Evolutionary conservation across 2,329 filamentous ascomycete species (phyloP).

Genomic region (Colletotrichum eremochloae): DNA sequence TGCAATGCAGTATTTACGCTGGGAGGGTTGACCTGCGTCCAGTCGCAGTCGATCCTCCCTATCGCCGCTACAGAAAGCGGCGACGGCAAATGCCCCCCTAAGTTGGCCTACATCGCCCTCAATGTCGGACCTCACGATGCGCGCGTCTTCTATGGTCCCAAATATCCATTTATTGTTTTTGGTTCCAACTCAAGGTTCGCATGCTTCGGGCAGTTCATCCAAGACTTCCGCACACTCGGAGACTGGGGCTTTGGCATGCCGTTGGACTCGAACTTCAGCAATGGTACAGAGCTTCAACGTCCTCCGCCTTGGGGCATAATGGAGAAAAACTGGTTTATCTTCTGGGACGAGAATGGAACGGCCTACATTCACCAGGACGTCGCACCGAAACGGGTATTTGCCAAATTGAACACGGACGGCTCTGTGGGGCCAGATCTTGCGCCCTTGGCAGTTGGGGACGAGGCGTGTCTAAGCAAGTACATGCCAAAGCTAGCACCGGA

Average conservation of each 20-base stretch:
- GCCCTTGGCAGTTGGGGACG: slow-evolving; percentile 54
- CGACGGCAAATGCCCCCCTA: slow-evolving; percentile 58
- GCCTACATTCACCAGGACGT: slow-evolving; percentile 68
- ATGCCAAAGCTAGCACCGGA: slow-evolving; percentile 55
- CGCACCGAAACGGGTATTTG: slow-evolving; percentile 62
- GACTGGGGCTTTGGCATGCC: slow-evolving; percentile 55
- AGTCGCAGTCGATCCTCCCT: slow-evolving; percentile 57
- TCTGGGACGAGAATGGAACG: slow-evolving; percentile 65
- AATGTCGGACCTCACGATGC: slow-evolving; percentile 70
- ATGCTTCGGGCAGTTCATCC: slow-evolving; percentile 70
- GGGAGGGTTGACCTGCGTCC: slow-evolving; percentile 58
- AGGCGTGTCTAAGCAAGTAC: slow-evolving; percentile 60
- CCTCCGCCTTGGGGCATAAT: slow-evolving; percentile 59
- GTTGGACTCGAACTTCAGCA: slow-evolving; percentile 53
- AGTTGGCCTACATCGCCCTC: slow-evolving; percentile 56
- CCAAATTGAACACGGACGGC: slow-evolving; percentile 59
- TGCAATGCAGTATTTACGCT: slow-evolving; percentile 64
- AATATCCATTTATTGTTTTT: slow-evolving; percentile 63
- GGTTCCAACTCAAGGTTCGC: slow-evolving; percentile 67
- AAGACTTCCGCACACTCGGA: slow-evolving; percentile 65
- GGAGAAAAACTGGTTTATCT: slow-evolving; percentile 75
- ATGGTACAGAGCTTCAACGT: slow-evolving; percentile 64
- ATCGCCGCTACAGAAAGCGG: slow-evolving; percentile 58
- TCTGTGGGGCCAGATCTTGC: slow-evolving; percentile 62
- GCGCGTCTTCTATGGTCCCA: slow-evolving; percentile 68